Base-by-base conservation (phyloP, 768 basidiomycete genomes). In the Boletus tomentosulus region DNA sequence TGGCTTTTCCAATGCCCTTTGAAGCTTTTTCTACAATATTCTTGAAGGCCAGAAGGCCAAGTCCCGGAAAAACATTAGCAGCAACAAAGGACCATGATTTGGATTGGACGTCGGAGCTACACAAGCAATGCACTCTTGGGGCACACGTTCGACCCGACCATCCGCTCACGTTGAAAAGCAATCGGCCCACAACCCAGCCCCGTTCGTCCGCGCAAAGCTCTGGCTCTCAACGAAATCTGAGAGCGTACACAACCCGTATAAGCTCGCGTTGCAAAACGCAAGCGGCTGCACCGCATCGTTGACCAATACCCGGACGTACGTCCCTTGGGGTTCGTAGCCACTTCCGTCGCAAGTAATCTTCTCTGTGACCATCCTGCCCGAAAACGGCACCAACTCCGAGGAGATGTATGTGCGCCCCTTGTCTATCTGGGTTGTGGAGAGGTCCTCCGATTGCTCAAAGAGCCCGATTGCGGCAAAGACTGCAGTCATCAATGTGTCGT, bases 401-500 rank as follows among this genome's bases (percentile, higher is more conserved):
- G 45, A 46, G 30, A 46, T 31, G 27, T 46, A 91, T 1, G 73
- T 65, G 15, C 77, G 67, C 19, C 6, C n/a, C 10, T 41, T 22
- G 28, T 67, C 59, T 6, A 34, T 57, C 6, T 39, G 33, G 16
- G 28, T 49, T 5, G 60, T 55, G 27, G 61, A 44, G 22, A 64
- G 25, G 10, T 47, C 13, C 50, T 41, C 59, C 73, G 78, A n/a
- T 51, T 66, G 67, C 74, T 78, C 50, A 76, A 75, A 51, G 9
- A 78, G 58, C 74, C 89, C 69, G 74, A 81, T 48, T 63, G 88
- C 68, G 65, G 76, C 60, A 56, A 82, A 86, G 51, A 92, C 84
- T 24, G 89, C 82, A 46, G 87, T 75, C 81, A 94, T 87, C 63
- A 85, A 71, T 67, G 91, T 87, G 64, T 93, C 91, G 65, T 94